Conservation (phyloP, 2,329 filamentous ascomycete species). For the Polytolypa hystricis region DNA sequence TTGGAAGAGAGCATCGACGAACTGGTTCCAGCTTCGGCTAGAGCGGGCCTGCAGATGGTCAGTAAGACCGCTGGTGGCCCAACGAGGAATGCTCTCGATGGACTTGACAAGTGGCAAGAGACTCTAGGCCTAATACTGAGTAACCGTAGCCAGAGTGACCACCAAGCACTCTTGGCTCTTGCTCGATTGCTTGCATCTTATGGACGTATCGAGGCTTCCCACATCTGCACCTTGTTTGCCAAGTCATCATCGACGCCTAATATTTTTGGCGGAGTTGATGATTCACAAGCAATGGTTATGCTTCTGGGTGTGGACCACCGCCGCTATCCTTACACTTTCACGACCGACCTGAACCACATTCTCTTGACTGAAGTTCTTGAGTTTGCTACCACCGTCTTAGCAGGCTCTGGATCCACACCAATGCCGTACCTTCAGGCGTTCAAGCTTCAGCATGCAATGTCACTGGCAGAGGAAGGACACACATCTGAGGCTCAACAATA, state of each 20-base stretch:
- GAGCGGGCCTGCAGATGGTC: conserved; percentile 84
- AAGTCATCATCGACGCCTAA: conserved; percentile 42
- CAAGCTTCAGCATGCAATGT: conserved; percentile 79
- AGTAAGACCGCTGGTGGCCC: conserved; percentile 54
- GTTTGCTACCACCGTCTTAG: conserved; percentile 66
- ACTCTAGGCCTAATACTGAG: conserved; percentile 75
- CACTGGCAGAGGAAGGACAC: conserved; percentile 72
- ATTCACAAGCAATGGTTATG: conserved; percentile 65
- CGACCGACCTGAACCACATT: conserved; percentile 73
- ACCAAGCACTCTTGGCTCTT: conserved; percentile 63
- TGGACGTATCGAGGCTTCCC: conserved; percentile 78
- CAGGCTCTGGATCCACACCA: conserved; percentile 43
- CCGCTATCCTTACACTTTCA: conserved; percentile 58
- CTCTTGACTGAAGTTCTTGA: conserved; percentile 94
- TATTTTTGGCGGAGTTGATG: conserved; percentile 72
- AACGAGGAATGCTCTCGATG: conserved; percentile 64
- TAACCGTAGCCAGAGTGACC: conserved; percentile 75
- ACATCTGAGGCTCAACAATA: conserved; percentile 79
- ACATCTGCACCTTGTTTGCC: conserved; percentile 87
- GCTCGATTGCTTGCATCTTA: conserved; percentile 77
- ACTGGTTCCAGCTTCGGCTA: conserved; percentile 81
- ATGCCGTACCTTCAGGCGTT: conserved; percentile 80
- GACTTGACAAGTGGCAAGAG: conserved; percentile 88
- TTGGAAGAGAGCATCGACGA: conserved; percentile 91
- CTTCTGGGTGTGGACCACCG: conserved; percentile 77